Evolutionary conservation across 352 stramenopile species (phyloP).

Genomic region (Phytophthora podocarpi): DNA sequence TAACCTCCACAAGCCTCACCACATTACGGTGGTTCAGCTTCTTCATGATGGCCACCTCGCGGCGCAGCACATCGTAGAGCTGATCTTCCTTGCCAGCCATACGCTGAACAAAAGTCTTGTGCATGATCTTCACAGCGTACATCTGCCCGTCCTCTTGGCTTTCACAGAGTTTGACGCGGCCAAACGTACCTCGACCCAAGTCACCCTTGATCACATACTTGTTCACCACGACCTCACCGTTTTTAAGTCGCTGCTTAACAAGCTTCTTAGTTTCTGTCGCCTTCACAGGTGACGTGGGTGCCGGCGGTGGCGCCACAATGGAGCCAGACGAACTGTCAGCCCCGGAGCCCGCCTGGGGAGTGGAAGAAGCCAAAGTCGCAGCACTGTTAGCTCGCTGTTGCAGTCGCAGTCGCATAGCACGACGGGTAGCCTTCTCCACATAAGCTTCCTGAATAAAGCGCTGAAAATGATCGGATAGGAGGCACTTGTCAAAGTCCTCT

Average conservation of each 20-base stretch:
- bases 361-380: constrained; percentile 14
- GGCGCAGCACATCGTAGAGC: constrained; percentile 79
- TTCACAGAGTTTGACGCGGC: constrained; percentile 82
- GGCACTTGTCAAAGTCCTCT: constrained; percentile 88
- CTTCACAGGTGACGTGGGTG: constrained; percentile 55
- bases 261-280: constrained; percentile 83
- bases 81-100: constrained; percentile 89
- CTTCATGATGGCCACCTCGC: constrained; percentile 97
- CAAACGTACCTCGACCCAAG: constrained; percentile 92
- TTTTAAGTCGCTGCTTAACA: constrained; percentile 84
- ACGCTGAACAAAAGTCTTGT: constrained; percentile 90
- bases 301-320: constrained; percentile 44
- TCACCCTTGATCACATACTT: constrained; percentile 94
- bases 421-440: constrained; percentile 83
- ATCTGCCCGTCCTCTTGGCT: constrained; percentile 80
- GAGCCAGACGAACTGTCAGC: constrained; percentile 34
- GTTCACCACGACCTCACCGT: constrained; percentile 91
- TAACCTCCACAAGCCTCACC: constrained; percentile 94
- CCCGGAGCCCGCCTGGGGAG: constrained; percentile 23
- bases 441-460: constrained; percentile 87
- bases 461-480: constrained; percentile 85
- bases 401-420: constrained; percentile 78
- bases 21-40: constrained; percentile 95
- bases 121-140: constrained; percentile 91
- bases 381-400: constrained; percentile 59